Conservation (phyloP, 352 stramenopile species). For the Globisporangium parvum region DNA sequence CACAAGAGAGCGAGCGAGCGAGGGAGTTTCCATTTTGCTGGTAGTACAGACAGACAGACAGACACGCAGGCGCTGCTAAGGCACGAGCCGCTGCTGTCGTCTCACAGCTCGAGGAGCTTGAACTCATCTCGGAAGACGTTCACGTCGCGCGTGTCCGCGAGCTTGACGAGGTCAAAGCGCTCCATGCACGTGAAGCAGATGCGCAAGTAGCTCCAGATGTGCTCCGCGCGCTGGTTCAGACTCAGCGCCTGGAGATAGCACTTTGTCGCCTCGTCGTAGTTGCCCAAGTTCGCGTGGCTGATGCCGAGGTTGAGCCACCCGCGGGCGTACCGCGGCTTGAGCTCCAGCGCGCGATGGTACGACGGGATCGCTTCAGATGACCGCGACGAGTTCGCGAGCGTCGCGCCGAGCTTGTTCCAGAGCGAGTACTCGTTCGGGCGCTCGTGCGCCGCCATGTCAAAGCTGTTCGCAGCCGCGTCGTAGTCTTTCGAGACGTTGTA, state of each 20-base stretch:
- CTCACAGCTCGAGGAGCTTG: slow-evolving; percentile 73
- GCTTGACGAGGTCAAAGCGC: slow-evolving; percentile 94
- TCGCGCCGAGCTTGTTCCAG: slow-evolving; percentile 98
- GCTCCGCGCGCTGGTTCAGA: slow-evolving; percentile 92
- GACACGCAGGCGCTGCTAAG: neutral
- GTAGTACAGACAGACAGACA: too few relatives aligned
- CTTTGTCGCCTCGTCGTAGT: slow-evolving; percentile 94
- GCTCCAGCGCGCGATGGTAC: slow-evolving; percentile 90
- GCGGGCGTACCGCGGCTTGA: slow-evolving; percentile 96
- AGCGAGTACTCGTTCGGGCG: slow-evolving; percentile 93
- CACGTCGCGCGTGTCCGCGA: slow-evolving; percentile 84
- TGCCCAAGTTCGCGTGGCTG: slow-evolving; percentile 93
- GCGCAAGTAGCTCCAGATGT: slow-evolving; percentile 98
- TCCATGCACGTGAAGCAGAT: slow-evolving; percentile 97
- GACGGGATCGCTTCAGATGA: slow-evolving; percentile 91
- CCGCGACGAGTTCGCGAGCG: slow-evolving; percentile 93
- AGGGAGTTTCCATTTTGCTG: too few relatives aligned
- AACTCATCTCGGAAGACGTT: slow-evolving; percentile 79
- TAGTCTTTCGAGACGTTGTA: slow-evolving; percentile 98
- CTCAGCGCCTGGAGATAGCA: slow-evolving; percentile 96
- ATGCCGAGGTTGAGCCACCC: slow-evolving; percentile 98
- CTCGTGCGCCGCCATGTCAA: slow-evolving; percentile 77
- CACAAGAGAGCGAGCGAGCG: too few relatives aligned
- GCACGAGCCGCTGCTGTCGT: neutral
- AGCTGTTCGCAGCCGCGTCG: slow-evolving; percentile 87